A percentile compares a stretch with the other conserved stretches of the same genome.
Conservation (phyloP, 345 rosid genomes). For the Citrus mangshanensis region DNA sequence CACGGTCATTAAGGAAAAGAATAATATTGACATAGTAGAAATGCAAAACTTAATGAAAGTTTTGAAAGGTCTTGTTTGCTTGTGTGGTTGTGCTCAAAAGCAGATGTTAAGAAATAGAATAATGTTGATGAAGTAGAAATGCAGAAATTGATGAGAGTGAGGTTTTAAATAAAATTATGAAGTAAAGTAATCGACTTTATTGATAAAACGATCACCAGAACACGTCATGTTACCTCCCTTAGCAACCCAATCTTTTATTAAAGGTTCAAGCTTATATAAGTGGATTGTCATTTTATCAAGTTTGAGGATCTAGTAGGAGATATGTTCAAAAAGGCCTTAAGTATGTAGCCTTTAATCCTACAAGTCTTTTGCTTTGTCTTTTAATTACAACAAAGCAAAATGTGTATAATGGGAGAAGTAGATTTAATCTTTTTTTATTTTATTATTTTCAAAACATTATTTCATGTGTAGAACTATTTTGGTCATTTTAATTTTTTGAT, state of each 20-base stretch:
- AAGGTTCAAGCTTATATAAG: not conserved
- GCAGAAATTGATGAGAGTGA: too few species aligned
- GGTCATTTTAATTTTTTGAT: too few species aligned
- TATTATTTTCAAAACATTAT: too few species aligned
- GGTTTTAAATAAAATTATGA: too few species aligned
- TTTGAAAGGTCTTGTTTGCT: not conserved
- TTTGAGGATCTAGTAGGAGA: not conserved
- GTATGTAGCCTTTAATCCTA: not conserved
- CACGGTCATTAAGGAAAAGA: not conserved
- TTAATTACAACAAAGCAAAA: not conserved
- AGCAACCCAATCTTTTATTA: not conserved
- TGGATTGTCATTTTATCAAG: not conserved
- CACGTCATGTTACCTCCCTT: not conserved
- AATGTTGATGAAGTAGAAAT: too few species aligned
- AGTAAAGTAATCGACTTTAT: not conserved
- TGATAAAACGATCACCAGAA: not conserved
- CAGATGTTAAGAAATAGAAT: too few species aligned
- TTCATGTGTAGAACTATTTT: too few species aligned
- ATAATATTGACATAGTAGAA: too few species aligned
- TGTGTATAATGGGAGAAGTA: not conserved
- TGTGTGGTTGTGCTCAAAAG: not conserved
- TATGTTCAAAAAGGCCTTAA: not conserved
- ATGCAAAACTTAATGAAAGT: not conserved
- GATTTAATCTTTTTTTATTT: too few species aligned
- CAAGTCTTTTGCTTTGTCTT: not conserved